Base-by-base conservation (phyloP, 768 basidiomycete genomes). In the Galerina marginata region DNA sequence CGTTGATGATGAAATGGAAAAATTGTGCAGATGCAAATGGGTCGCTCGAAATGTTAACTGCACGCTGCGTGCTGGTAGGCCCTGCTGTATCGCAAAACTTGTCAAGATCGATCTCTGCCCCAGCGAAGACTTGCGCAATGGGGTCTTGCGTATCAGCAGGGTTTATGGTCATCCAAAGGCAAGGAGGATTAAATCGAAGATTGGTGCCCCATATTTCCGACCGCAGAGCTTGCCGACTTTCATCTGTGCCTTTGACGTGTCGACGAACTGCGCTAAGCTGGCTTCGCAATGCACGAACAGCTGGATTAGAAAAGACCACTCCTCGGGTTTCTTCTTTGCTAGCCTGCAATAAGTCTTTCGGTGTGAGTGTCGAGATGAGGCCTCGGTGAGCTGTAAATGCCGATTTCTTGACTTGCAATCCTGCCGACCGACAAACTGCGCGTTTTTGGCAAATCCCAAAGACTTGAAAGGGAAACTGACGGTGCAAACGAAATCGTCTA, bases 91-190 rank as follows among this genome's bases (percentile, higher is more conserved):
- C 26, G 1, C 60, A 3, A 50, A 83, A 83, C 0, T 61, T 1
- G 52, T 85, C 77, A 7, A 84, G 55, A 53, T 84, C 69, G 7
- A 85, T 82, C 0, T 79, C 65, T 29, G 71, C 72, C 0, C 83
- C 81, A 0, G 76, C 71, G 10, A 84, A 67, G 0, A 83, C 71
- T 54, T 83, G 81, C 0, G 75, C 78, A 23, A 84, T 69, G 0
- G 81, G 82, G 60, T 82, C 77, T 39, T 80, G 73, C 0, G 73
- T 63, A 58, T 84, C 78, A 0, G 64, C 47, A 0, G 76, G 78
- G 51, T 81, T 83, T 1, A 84, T 71, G 0, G 81, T 84, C 1
- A 78, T 60, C 81, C 82, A 84, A 0, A 83, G 26, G 1, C 53
- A 62, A 0, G 79, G 79, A 1, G 76, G 74, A 14, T 69, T 69